Conservation (phyloP, 2,329 filamentous ascomycete genomes). For the Plectosphaerella plurivora region DNA sequence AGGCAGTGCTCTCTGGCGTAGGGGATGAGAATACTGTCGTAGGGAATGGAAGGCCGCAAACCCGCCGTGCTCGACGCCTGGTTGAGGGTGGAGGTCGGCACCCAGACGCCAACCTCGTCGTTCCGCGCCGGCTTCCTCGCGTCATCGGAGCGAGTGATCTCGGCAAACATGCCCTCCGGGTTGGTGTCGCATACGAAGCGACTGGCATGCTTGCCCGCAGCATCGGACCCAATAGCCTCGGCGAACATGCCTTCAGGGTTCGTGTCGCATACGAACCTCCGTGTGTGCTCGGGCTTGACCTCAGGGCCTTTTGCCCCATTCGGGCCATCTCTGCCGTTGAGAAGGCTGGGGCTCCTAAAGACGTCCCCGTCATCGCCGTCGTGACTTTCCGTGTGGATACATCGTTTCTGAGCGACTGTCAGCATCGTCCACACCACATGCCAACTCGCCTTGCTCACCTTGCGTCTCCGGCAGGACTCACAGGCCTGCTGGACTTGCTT, state of each 20-base stretch:
- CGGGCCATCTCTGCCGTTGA: neutral
- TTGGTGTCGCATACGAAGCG: slow-evolving; percentile 57
- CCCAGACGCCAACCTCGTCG: slow-evolving; percentile 54
- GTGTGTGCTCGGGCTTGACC: slow-evolving; percentile 17
- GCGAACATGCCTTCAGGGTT: slow-evolving; percentile 58
- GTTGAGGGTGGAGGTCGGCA: slow-evolving; percentile 27
- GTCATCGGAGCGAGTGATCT: slow-evolving; percentile 38
- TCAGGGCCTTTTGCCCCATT: neutral
- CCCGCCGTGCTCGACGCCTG: slow-evolving; percentile 11
- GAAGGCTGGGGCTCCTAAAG: neutral
- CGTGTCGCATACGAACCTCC: slow-evolving; percentile 54
- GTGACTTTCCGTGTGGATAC: slow-evolving; percentile 30
- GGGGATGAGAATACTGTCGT: slow-evolving; percentile 34
- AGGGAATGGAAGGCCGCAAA: slow-evolving; percentile 27
- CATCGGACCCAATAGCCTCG: slow-evolving; percentile 39
- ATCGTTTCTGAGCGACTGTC: slow-evolving; percentile 30
- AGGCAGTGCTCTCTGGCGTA: slow-evolving; percentile 42
- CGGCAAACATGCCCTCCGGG: slow-evolving; percentile 55
- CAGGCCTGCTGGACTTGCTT: slow-evolving; percentile 58
- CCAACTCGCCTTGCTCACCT: slow-evolving; percentile 27
- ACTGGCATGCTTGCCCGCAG: slow-evolving; percentile 22
- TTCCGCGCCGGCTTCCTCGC: slow-evolving; percentile 35
- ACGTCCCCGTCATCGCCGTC: slow-evolving; percentile 15
- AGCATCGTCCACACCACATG: neutral
- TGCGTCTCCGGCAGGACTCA: slow-evolving; percentile 48